Conservation (phyloP, 1,139 yeast species). For the Schizosaccharomyces versatilis region DNA sequence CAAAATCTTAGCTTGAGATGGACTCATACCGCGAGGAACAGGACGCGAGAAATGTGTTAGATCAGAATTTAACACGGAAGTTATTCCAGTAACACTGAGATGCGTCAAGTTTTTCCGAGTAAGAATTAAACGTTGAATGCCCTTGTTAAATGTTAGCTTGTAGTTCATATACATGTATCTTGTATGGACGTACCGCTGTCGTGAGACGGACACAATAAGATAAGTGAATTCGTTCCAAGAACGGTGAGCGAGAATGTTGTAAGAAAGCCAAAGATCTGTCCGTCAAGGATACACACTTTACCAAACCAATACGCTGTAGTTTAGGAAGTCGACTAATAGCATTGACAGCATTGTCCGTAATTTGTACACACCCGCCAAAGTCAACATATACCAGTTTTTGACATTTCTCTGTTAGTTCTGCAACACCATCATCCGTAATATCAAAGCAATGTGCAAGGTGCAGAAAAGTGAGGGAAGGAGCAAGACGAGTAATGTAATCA, state of each 20-base stretch:
- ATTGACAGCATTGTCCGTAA: conserved; percentile 63
- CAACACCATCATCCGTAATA: conserved; percentile 76
- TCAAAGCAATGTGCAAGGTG: conserved; percentile 87
- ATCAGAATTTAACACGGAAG: conserved; percentile 68
- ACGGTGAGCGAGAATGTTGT: conserved; percentile 44
- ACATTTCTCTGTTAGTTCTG: conserved; percentile 51
- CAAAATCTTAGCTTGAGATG: conserved; percentile 62
- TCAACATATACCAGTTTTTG: conserved; percentile 80
- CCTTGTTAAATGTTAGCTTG: neutral
- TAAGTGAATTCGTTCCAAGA: conserved; percentile 75
- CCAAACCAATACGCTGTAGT: conserved; percentile 76
- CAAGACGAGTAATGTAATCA: conserved; percentile 47
- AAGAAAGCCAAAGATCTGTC: conserved; percentile 70
- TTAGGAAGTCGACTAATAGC: conserved; percentile 62
- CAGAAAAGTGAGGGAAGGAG: conserved; percentile 65
- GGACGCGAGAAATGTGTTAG: conserved; percentile 72
- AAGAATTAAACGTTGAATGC: conserved; percentile 30
- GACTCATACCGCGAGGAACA: conserved; percentile 87
- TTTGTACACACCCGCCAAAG: conserved; percentile 78
- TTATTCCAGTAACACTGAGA: conserved; percentile 75
- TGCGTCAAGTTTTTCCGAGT: conserved; percentile 79
- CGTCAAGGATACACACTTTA: conserved; percentile 71
- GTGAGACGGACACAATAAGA: conserved; percentile 75
- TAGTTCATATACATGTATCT: neutral
- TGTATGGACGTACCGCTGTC: conserved; percentile 12